Percentiles rank a stretch among this genome's conserved stretches.
Conservation (phyloP, 305 asterid genomes). For the Caryopteris hybrid region DNA sequence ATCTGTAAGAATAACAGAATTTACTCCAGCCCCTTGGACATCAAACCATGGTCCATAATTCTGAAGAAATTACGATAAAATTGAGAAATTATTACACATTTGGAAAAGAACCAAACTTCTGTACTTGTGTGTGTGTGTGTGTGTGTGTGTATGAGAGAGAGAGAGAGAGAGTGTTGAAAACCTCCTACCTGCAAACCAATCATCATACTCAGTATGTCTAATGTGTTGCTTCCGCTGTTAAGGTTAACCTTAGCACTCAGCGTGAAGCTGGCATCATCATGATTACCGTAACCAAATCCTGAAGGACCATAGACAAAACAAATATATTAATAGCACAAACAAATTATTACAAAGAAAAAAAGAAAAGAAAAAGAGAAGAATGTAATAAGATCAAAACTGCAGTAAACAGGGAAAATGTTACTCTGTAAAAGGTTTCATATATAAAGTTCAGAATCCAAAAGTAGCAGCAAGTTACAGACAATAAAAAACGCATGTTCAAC, state of each 20-base stretch:
- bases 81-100: too few relatives aligned
- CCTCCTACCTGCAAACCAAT: slow-evolving; percentile 62
- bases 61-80: slow-evolving; percentile 35
- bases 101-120: too few relatives aligned
- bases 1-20: slow-evolving; percentile 45
- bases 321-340: too few relatives aligned
- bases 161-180: not conserved
- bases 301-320: slow-evolving; percentile 8
- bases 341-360: too few relatives aligned
- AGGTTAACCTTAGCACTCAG: slow-evolving; percentile 39
- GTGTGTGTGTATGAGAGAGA: too few relatives aligned
- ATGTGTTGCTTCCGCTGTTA: slow-evolving; percentile 49
- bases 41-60: slow-evolving; percentile 88
- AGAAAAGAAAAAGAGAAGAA: not conserved
- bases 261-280: slow-evolving; percentile 57
- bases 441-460: too few relatives aligned
- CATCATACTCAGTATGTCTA: slow-evolving; percentile 74
- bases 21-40: slow-evolving; percentile 58
- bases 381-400: not conserved
- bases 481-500: too few relatives aligned
- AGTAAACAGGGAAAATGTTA: not conserved
- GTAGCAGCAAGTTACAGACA: too few relatives aligned
- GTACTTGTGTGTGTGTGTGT: too few relatives aligned
- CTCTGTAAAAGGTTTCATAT: too few relatives aligned
- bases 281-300: slow-evolving; percentile 72